A percentile compares a stretch with the other conserved stretches of the same genome.
Evolutionary conservation across 208 protist species (phyloP).

Genomic region (Leishmania martiniquensis): DNA sequence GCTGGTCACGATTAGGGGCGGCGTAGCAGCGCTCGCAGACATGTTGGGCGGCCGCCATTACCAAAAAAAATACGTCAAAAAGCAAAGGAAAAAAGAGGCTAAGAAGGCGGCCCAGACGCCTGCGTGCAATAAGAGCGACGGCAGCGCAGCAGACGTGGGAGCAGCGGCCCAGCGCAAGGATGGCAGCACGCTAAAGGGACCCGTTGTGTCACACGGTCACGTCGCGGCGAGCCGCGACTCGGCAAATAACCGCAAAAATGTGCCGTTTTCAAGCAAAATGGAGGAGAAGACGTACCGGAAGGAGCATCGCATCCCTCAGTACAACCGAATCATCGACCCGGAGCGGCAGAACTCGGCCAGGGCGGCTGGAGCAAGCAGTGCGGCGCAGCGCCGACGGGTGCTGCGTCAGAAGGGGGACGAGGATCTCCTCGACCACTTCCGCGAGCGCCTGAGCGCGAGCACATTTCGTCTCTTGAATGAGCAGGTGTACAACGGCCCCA

Average conservation of each 20-base stretch:
- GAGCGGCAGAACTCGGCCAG: conserved; percentile 29
- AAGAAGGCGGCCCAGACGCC: conserved; percentile 31
- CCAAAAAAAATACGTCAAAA: conserved; percentile 73
- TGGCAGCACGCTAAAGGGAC: conserved; percentile 71
- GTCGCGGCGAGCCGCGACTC: conserved; percentile 54
- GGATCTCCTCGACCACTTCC: conserved; percentile 83
- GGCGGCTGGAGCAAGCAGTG: conserved; percentile 67
- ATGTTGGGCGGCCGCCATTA: conserved; percentile 76
- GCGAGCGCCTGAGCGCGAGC: conserved; percentile 81
- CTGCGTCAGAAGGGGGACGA: conserved; percentile 73
- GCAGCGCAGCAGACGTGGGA: neutral
- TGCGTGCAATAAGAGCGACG: conserved; percentile 5
- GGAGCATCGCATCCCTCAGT: conserved; percentile 59
- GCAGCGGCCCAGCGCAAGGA: conserved; percentile 27
- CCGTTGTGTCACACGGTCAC: conserved; percentile 67
- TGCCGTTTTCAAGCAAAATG: conserved; percentile 67
- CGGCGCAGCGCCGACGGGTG: conserved; percentile 83
- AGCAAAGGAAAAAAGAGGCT: conserved; percentile 58
- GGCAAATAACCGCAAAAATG: conserved; percentile 74
- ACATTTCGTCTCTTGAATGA: conserved; percentile 91
- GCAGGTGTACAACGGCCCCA: conserved; percentile 89
- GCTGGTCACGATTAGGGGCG: neutral
- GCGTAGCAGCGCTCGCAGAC: neutral
- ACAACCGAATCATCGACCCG: conserved; percentile 41
- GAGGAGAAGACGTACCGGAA: conserved; percentile 63